A percentile compares a stretch with the other conserved stretches of the same genome.
Evolutionary conservation across 306 rosid species (phyloP).

Genomic region (Acmispon strigosus): DNA sequence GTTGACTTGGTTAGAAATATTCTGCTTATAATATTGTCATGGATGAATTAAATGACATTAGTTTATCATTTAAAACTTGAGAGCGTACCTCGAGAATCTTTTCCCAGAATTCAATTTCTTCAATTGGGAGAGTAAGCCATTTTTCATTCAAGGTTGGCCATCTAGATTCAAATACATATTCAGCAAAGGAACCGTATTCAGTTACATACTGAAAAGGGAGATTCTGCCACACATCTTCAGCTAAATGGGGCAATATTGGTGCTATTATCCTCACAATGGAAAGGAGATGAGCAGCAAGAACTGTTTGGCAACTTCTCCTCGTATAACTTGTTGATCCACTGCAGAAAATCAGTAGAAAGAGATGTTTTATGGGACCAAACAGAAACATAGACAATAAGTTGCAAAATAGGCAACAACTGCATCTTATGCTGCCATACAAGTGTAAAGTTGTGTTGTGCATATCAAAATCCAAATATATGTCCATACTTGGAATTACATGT

Average conservation of each 20-base stretch:
- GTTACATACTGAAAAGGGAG: conserved; percentile 67
- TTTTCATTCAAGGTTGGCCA: conserved; percentile 79
- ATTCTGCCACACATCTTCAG: conserved; percentile 98
- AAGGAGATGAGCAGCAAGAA: conserved; percentile 79
- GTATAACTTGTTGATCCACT: conserved; percentile 87
- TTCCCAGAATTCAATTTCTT: conserved; percentile 74
- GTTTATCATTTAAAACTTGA: neutral
- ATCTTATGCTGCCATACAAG: neutral
- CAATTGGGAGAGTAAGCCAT: conserved; percentile 61
- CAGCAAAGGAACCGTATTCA: conserved; percentile 65
- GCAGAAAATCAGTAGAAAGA: conserved; percentile 14
- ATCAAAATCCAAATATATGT: neutral
- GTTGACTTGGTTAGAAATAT: neutral
- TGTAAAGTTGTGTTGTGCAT: neutral
- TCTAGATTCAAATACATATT: conserved; percentile 83
- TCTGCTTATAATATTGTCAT: neutral
- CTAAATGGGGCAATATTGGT: conserved; percentile 97
- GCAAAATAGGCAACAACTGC: neutral
- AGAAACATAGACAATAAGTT: neutral
- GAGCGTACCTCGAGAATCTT: conserved; percentile 77
- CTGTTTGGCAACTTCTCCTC: conserved; percentile 93
- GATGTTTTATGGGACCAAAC: neutral
- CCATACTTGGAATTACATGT: neutral
- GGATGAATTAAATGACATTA: neutral
- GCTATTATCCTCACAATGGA: conserved; percentile 72